Evolutionary conservation across 2,329 filamentous ascomycete species (phyloP).

Genomic region (Neodidymelliopsis sp.): DNA sequence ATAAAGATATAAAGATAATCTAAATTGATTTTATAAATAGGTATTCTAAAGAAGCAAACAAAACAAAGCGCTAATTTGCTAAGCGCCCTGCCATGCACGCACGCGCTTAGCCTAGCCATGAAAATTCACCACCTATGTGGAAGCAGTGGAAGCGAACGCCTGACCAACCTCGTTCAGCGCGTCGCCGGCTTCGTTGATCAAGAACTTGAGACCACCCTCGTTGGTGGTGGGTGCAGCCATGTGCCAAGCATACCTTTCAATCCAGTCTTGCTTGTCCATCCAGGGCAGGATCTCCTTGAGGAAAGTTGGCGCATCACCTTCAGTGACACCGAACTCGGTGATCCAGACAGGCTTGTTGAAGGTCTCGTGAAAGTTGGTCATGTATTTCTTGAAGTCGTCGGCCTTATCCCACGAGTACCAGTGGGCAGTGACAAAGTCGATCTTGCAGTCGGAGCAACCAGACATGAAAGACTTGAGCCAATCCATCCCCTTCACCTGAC

Average conservation of each 20-base stretch:
- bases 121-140: not conserved
- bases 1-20: not conserved
- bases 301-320: slow-evolving; percentile 36
- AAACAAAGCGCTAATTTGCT: slow-evolving; percentile 1
- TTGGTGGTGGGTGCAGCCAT: slow-evolving; percentile 32
- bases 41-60: slow-evolving; percentile 14
- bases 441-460: slow-evolving; percentile 37
- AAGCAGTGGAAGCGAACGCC: slow-evolving; percentile 21
- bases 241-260: slow-evolving; percentile 47
- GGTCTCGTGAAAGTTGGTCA: slow-evolving; percentile 36
- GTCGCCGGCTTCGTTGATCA: slow-evolving; percentile 29
- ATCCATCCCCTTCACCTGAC: slow-evolving; percentile 42
- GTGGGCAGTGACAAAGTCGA: slow-evolving; percentile 49
- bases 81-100: not conserved
- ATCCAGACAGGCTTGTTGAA: slow-evolving; percentile 47
- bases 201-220: slow-evolving; percentile 24
- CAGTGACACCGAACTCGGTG: slow-evolving; percentile 46
- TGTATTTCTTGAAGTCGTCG: slow-evolving; percentile 50
- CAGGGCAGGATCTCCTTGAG: slow-evolving; percentile 44
- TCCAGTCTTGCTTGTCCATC: slow-evolving; percentile 42
- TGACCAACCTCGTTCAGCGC: slow-evolving; percentile 31
- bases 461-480: slow-evolving; percentile 43
- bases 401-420: slow-evolving; percentile 46
- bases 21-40: slow-evolving; percentile 14
- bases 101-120: not conserved